Evolutionary conservation across 2,329 filamentous ascomycete species (phyloP), one percentile per base, ranked within the genome.

Genomic region (Cladosporium sp.): DNA sequence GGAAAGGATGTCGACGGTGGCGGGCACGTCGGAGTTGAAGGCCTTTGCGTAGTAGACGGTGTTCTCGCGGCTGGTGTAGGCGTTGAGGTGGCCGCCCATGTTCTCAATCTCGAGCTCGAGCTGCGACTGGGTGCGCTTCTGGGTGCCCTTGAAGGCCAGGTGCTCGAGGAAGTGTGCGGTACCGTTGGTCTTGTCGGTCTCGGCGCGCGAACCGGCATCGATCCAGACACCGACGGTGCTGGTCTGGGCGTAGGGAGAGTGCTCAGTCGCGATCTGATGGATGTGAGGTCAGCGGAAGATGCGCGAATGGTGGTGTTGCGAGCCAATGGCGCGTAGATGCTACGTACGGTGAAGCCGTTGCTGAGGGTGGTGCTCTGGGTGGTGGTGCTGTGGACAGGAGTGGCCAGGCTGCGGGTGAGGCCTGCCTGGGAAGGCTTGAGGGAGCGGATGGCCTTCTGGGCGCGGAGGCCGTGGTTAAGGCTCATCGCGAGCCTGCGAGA

Each of bases 31-130:
- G 82, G 91, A 89, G 86, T 99, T 99, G 86, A 99, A 97, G 71
- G 94, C 90, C 85, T 98, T 97, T 82, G 95, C 95, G 82, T 98
- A 99, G 88, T 99, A 99, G 78, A 99, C 95, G 76, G 95, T 99
- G 88, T 97, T 98, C 83, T 99, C 95, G 81, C 95, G 92, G 85
- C 94, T 98, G 76, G 95, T 99, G 86, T 99, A 99, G 80, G 95
- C 95, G 83, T 99, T 99, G 76, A 99, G 87, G 85, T 99, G 95
- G 71, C 92, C 95, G 80, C 95, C 95, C 92, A 99, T 97, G 85
- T 99, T 99, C 87, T 99, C 95, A 78, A 99, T 98, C 86, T 99
- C 95, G 71, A 99, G 89, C 85, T 99, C 95, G 79, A 99, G 86
- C 84, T 99, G 95, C 80, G 96, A 91, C 83, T 99, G 95, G 71